Conservation (phyloP, 2,329 filamentous ascomycete species). For the Dactylellina leptospora region DNA sequence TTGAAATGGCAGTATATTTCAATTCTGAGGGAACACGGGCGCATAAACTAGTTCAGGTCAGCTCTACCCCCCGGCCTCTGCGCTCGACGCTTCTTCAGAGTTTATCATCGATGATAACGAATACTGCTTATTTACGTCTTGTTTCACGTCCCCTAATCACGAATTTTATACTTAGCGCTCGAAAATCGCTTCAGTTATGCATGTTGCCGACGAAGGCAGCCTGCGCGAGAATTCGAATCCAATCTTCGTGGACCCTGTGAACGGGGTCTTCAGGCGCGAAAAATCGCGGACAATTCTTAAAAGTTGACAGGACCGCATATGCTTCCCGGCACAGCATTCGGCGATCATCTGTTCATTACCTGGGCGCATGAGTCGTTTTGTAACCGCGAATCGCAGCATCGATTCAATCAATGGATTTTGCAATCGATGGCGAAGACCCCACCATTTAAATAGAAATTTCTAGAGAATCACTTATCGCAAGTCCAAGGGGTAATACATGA, state of each 20-base stretch:
- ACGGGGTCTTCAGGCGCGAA: not conserved
- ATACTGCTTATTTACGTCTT: no score
- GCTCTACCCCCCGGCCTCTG: no score
- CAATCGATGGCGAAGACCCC: no score
- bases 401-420: not conserved
- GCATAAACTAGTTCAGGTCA: no score
- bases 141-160: not conserved
- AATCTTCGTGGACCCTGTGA: no score
- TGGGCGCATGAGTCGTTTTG: not conserved
- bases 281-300: not conserved
- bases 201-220: not conserved
- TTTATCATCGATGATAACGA: no score
- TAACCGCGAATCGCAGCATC: not conserved
- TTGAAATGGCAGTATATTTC: no score
- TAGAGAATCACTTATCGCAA: no score
- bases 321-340: not conserved
- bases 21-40: no score
- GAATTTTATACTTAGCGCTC: not conserved
- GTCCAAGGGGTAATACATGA: no score
- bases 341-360: not conserved
- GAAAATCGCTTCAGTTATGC: not conserved
- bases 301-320: not conserved
- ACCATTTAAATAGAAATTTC: no score
- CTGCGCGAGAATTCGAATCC: not conserved
- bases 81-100: no score